A percentile compares a stretch with the other conserved stretches of the same genome.
These are phyloP conservation scores for Astragalus glycyphyllos DNA, from an alignment of 306 rosid genomes.

Conservation along the genomic window DNA sequence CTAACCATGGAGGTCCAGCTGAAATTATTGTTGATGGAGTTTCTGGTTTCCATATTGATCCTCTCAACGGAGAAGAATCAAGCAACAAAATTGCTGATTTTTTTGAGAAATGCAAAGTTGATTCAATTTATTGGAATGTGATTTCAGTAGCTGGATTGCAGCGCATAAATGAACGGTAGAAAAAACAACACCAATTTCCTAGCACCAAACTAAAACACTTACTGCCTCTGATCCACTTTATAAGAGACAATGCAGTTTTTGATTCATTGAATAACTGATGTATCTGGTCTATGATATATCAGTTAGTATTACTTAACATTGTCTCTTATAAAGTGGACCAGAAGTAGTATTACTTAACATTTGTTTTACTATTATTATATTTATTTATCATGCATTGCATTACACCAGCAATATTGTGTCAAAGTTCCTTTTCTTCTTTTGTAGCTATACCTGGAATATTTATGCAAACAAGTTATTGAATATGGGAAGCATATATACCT, in stretches of 20 bases:
- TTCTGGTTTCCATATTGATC: constrained; percentile 90
- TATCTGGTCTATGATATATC: too few relatives aligned
- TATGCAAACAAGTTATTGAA: constrained; percentile 80
- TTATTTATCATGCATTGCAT: neutral
- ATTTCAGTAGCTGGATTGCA: constrained; percentile 65
- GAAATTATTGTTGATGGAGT: constrained; percentile 79
- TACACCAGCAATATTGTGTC: neutral
- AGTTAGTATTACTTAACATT: too few relatives aligned
- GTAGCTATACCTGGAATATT: constrained; percentile 91
- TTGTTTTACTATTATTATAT: too few relatives aligned
- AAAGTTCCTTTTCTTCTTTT: constrained; percentile 37
- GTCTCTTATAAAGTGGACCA: too few relatives aligned
- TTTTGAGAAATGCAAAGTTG: constrained; percentile 73
- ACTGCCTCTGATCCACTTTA: neutral
- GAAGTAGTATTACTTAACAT: too few relatives aligned
- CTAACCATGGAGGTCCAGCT: constrained; percentile 95
- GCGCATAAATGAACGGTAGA: constrained; percentile 83
- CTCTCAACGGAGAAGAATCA: constrained; percentile 71
- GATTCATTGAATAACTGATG: too few relatives aligned
- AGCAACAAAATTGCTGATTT: constrained; percentile 80
- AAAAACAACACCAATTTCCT: constrained; percentile 13
- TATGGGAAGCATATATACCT: constrained; percentile 72
- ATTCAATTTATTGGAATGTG: constrained; percentile 59
- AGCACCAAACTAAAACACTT: neutral
- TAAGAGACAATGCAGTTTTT: too few relatives aligned